Evolutionary conservation across 1,139 yeast genomes (phyloP).

Genomic region (Saccharomycopsis hybrid): DNA sequence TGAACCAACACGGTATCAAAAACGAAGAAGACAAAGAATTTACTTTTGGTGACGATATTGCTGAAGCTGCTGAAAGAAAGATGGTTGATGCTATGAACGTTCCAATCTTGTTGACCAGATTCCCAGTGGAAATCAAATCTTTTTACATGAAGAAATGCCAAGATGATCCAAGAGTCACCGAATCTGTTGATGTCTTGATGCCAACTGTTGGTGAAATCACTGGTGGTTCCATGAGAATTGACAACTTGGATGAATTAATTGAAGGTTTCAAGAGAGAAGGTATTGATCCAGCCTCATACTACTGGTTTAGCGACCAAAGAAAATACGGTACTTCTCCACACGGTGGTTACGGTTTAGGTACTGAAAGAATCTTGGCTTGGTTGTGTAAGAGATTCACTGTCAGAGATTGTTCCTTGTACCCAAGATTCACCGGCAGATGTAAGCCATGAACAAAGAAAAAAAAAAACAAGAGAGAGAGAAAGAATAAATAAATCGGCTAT

Average conservation of each 20-base stretch:
- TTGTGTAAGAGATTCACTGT: slow-evolving; percentile 95
- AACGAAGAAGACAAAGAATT: slow-evolving; percentile 92
- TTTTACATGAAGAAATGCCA: slow-evolving; percentile 93
- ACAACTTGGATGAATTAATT: slow-evolving; percentile 69
- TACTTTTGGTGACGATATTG: slow-evolving; percentile 97
- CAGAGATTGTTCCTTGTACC: slow-evolving; percentile 95
- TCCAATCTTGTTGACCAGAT: slow-evolving; percentile 85
- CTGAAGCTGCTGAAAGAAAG: slow-evolving; percentile 98
- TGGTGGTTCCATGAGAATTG: slow-evolving; percentile 98
- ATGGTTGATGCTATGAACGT: slow-evolving; percentile 93
- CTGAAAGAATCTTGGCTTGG: slow-evolving; percentile 98
- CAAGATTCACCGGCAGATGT: slow-evolving; percentile 97
- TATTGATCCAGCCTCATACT: slow-evolving; percentile 71
- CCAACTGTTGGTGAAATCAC: slow-evolving; percentile 98
- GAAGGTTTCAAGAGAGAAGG: slow-evolving; percentile 92
- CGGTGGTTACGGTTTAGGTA: slow-evolving; percentile 98
- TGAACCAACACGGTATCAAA: slow-evolving; percentile 87
- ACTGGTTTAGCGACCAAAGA: slow-evolving; percentile 96
- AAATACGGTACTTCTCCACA: slow-evolving; percentile 97
- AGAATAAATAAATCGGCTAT: background rate
- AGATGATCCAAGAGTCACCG: slow-evolving; percentile 92
- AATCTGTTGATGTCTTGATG: slow-evolving; percentile 96
- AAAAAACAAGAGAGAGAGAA: no score
- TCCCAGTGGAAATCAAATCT: slow-evolving; percentile 96
- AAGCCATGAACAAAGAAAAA: slow-evolving; percentile 57